Evolutionary conservation across 2,329 filamentous ascomycete genomes (phyloP).

Genomic region (Scedosporium boydii): DNA sequence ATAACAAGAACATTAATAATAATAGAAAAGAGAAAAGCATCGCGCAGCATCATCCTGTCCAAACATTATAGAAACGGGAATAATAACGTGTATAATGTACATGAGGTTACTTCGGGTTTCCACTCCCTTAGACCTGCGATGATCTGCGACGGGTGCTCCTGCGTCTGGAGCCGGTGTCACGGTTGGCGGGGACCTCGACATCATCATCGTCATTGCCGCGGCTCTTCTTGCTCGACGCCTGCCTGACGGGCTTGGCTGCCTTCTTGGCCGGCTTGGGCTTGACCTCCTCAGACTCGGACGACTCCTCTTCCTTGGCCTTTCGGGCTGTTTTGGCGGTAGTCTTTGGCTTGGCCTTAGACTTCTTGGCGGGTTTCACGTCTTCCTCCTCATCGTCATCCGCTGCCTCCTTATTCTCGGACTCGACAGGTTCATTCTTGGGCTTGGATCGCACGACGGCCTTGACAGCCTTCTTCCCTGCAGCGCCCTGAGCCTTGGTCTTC

Average conservation of each 20-base stretch:
- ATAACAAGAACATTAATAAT: background rate
- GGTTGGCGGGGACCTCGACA: slow-evolving; percentile 17
- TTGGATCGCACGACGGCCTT: slow-evolving; percentile 18
- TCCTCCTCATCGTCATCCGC: slow-evolving; percentile 24
- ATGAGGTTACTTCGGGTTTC: background rate
- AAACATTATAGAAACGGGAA: background rate
- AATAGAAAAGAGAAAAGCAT: no score
- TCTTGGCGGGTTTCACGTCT: slow-evolving; percentile 25
- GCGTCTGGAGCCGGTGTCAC: slow-evolving; percentile 16
- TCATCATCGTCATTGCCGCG: background rate
- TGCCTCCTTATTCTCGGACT: slow-evolving; percentile 16
- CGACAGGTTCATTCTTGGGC: slow-evolving; percentile 21
- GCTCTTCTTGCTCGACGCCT: background rate
- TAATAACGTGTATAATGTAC: background rate
- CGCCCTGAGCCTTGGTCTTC: slow-evolving; percentile 7
- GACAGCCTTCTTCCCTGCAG: slow-evolving; percentile 15
- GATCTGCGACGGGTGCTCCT: background rate
- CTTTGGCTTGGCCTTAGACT: slow-evolving; percentile 11
- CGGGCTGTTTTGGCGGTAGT: slow-evolving; percentile 12
- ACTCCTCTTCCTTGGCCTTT: slow-evolving; percentile 5
- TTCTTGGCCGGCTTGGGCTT: background rate
- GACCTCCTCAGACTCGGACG: slow-evolving; percentile 1
- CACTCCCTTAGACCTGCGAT: background rate
- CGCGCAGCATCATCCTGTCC: no score
- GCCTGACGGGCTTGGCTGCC: background rate